Base-by-base conservation (phyloP, 129 eudicot genomes). In the Tagetes patula region DNA sequence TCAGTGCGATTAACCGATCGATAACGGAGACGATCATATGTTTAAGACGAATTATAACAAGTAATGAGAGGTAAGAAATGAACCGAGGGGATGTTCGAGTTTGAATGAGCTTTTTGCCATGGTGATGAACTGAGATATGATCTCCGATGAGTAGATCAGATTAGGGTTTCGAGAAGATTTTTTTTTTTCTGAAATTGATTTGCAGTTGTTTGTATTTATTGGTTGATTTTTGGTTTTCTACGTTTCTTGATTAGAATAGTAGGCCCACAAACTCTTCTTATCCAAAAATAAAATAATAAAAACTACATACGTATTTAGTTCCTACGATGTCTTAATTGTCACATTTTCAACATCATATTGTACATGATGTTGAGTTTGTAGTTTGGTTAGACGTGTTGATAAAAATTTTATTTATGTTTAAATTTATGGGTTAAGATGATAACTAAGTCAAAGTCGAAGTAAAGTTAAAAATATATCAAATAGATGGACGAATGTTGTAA, bases 31-130 rank as follows among this genome's bases (percentile, higher is more conserved):
- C 7, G 50, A 77, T 49, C 55, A 52, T 12, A 5, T 12, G 7
- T 63, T 6, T 0, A 10, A 1, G 12, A 7, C 5, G 42, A 76
- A 45, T 65, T 14, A 39, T 13, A 27, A 37, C 27, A 66, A 14
- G 71, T 48, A 41, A 61, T 14, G 11, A n/a, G 63, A 45, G 56
- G 49, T 42, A 60, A 64, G 43, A 20, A 47, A 73, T 36, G 47
- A 75, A 92, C 98, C 98, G 4, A 92, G 95, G 14, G 98, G 96
- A 47, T 92, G 98, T 77, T 89, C 96, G 74, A 81, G 72, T 82
- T 89, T 92, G 91, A 92, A 92, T 73, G 96, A 89, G 85, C 90
- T 92, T 77, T 81, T 87, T 63, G 91, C 95, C 96, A 87, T 92
- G 74, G 77, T 73, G 72, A 67, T 67, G 70, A 54, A 60, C 52